Evolutionary conservation across 495 filamentous ascomycete species (phyloP).

Genomic region (Lepraria neglecta): DNA sequence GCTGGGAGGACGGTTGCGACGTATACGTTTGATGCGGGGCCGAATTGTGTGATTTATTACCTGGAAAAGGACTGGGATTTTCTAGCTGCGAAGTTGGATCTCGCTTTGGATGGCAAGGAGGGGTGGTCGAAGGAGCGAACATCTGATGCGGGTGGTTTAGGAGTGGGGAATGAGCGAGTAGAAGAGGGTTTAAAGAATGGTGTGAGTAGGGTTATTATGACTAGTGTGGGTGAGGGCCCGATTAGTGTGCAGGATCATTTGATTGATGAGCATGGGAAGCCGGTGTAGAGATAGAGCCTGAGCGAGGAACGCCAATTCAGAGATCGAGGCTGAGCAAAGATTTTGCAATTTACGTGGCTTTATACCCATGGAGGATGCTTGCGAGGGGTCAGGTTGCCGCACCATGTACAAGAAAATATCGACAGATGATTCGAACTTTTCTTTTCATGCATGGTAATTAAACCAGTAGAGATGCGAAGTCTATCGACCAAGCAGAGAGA

Average conservation of each 20-base stretch:
- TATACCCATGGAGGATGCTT: no score
- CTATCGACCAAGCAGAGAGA: constrained; percentile 52
- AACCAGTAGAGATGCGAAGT: no score
- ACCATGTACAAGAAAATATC: no score
- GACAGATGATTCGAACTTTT: no score
- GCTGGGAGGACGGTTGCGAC: constrained; percentile 71
- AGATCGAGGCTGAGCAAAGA: no score
- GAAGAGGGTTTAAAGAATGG: constrained; percentile 57
- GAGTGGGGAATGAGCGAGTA: constrained; percentile 41
- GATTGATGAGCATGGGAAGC: constrained; percentile 62
- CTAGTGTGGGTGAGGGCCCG: constrained; percentile 86
- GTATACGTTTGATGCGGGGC: constrained; percentile 97
- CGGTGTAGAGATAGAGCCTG: constrained; percentile 20
- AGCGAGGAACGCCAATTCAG: no score
- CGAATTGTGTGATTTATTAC: constrained; percentile 95
- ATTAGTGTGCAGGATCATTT: constrained; percentile 69
- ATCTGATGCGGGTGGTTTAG: constrained; percentile 35
- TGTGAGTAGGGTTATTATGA: constrained; percentile 82
- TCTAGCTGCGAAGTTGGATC: constrained; percentile 66
- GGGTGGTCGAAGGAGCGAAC: constrained; percentile 32
- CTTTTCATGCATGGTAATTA: no score
- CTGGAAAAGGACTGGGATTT: constrained; percentile 64
- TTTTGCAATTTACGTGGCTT: no score
- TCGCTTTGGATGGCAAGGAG: constrained; percentile 37
- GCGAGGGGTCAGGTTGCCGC: no score